Percentiles rank a stretch among this genome's conserved stretches.
These are phyloP conservation scores for Cyclaneusma minus DNA, from an alignment of 2,329 filamentous ascomycete genomes.

Conservation along the genomic window DNA sequence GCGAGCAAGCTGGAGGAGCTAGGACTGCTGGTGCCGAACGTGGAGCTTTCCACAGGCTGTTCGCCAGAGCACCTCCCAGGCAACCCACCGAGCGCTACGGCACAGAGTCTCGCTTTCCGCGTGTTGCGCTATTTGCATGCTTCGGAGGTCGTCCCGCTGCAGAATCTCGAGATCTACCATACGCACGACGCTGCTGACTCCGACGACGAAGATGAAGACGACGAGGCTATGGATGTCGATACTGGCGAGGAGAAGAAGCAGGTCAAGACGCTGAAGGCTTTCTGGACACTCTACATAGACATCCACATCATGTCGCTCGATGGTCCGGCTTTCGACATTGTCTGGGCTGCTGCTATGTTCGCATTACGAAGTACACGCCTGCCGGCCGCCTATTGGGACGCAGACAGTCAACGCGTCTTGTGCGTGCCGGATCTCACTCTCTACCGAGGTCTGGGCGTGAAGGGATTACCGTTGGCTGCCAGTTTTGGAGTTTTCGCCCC, in stretches of 20 bases:
- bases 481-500: slow-evolving; percentile 62
- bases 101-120: slow-evolving; percentile 53
- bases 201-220: slow-evolving; percentile 27
- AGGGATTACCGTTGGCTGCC: slow-evolving; percentile 56
- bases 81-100: slow-evolving; percentile 61
- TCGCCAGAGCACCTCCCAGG: slow-evolving; percentile 76
- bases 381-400: slow-evolving; percentile 69
- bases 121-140: too few relatives aligned
- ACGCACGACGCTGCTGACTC: slow-evolving; percentile 31
- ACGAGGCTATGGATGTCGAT: slow-evolving; percentile 17
- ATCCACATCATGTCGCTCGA: slow-evolving; percentile 89
- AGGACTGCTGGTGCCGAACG: slow-evolving; percentile 78
- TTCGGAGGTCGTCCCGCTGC: too few relatives aligned
- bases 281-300: slow-evolving; percentile 92
- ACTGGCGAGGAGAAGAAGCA: slow-evolving; percentile 14
- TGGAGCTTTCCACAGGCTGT: slow-evolving; percentile 83
- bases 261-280: slow-evolving; percentile 43
- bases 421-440: slow-evolving; percentile 48
- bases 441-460: slow-evolving; percentile 40
- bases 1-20: slow-evolving; percentile 38
- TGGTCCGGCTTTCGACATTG: slow-evolving; percentile 81
- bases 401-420: slow-evolving; percentile 62
- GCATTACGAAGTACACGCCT: slow-evolving; percentile 66
- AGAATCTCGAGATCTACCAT: slow-evolving; percentile 61
- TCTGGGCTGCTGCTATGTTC: slow-evolving; percentile 72